phyloP scores from a whole-genome alignment of 148 eudicot genomes.

The Talinum fruticosum region DNA sequence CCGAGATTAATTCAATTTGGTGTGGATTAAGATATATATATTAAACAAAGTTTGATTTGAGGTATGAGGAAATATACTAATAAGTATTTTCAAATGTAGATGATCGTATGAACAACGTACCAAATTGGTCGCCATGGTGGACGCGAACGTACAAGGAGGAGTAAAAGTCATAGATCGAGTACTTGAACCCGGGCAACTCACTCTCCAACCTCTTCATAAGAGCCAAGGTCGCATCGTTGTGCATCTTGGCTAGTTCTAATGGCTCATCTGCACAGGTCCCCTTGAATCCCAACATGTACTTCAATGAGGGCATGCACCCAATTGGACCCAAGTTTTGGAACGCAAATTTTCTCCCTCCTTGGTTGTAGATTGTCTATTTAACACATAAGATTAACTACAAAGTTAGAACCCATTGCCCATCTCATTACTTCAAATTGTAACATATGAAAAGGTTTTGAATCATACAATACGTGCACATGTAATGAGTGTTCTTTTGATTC shows the following conservation, averaged over 20 bases:
- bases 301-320: constrained; percentile 37
- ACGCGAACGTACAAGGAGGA: constrained; percentile 19
- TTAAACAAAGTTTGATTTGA: no score
- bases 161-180: constrained; percentile 31
- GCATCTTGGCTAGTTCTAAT: constrained; percentile 18
- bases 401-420: no score
- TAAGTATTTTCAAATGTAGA: no score
- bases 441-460: no score
- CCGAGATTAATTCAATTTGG: no score
- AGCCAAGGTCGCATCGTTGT: constrained; percentile 23
- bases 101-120: constrained; percentile 19
- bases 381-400: not conserved
- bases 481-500: no score
- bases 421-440: no score
- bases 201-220: constrained; percentile 8
- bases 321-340: constrained; percentile 33
- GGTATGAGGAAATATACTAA: no score
- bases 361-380: constrained; percentile 26
- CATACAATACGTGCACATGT: no score
- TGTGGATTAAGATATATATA: no score
- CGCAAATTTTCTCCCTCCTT: constrained; percentile 44
- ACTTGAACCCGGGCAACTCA: constrained; percentile 31
- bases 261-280: constrained; percentile 24
- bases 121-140: constrained; percentile 23
- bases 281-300: constrained; percentile 8